Conservation (phyloP, 2,329 filamentous ascomycete genomes). For the Alternaria sp. region DNA sequence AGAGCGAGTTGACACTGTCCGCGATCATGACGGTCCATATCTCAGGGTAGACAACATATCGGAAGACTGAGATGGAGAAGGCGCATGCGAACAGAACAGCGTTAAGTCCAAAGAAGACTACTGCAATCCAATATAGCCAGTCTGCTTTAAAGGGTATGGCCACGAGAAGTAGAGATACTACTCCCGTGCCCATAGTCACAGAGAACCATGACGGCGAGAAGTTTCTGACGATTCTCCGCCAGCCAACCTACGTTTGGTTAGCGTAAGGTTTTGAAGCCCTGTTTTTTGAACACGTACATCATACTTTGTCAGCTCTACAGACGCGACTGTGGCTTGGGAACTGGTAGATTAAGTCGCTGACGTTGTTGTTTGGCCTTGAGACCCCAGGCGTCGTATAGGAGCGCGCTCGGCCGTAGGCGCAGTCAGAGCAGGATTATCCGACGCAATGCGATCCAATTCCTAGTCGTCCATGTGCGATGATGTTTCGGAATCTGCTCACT, state of each 20-base stretch:
- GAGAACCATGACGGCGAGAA: conserved; percentile 52
- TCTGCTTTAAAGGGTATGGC: conserved; percentile 67
- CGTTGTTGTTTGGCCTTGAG: conserved; percentile 18
- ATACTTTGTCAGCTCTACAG: conserved; percentile 35
- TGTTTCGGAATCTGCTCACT: neutral
- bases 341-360: conserved; percentile 11
- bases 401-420: conserved; percentile 31
- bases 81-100: conserved; percentile 65
- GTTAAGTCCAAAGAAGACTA: conserved; percentile 69
- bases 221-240: conserved; percentile 50
- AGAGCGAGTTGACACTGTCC: conserved; percentile 72
- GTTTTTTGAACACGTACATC: conserved; percentile 27
- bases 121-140: conserved; percentile 68
- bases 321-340: conserved; percentile 2
- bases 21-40: conserved; percentile 71
- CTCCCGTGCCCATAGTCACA: conserved; percentile 69
- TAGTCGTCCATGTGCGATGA: conserved; percentile 38
- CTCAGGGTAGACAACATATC: conserved; percentile 71
- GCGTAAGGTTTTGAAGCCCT: neutral
- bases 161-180: conserved; percentile 69
- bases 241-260: conserved; percentile 37
- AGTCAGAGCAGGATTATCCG: conserved; percentile 43
- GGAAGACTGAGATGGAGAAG: conserved; percentile 62
- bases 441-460: conserved; percentile 37
- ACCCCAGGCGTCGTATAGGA: conserved; percentile 26